Conservation (phyloP, 805 yeast species). For the Monosporozyma yasuniensis region DNA sequence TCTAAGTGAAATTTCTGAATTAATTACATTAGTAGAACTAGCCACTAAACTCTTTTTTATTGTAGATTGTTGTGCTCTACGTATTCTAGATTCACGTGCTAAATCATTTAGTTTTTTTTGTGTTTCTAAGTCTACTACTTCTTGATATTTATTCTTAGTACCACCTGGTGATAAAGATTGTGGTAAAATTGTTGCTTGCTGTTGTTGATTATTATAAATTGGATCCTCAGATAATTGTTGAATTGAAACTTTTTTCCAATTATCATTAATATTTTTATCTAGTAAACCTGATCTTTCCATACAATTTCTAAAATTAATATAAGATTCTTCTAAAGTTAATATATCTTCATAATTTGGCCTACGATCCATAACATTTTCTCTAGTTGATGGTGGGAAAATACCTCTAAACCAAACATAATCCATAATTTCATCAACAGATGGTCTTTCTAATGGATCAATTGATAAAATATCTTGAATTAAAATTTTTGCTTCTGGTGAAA, state of each 20-base stretch:
- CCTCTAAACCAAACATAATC: constrained; percentile 84
- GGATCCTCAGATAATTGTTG: constrained; percentile 4
- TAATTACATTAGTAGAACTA: constrained; percentile 30
- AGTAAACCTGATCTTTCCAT: constrained; percentile 54
- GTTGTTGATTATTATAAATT: constrained; percentile 35
- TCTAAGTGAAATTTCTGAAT: constrained; percentile 32
- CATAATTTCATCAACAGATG: constrained; percentile 67
- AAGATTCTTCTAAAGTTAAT: constrained; percentile 52
- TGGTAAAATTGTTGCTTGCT: constrained; percentile 51
- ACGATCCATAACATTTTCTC: constrained; percentile 37
- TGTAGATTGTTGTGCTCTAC: constrained; percentile 29
- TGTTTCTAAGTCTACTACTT: constrained; percentile 39
- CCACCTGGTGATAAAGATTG: constrained; percentile 88
- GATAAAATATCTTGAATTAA: constrained; percentile 67
- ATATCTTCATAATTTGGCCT: constrained; percentile 51
- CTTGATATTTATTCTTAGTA: constrained; percentile 79
- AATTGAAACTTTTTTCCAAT: constrained; percentile 2
- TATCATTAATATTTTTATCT: not conserved
- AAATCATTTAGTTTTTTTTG: constrained; percentile 28
- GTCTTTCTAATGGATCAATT: constrained; percentile 73
- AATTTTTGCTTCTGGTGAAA: constrained; percentile 62
- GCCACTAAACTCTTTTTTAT: constrained; percentile 25
- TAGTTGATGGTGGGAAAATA: constrained; percentile 69
- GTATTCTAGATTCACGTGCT: constrained; percentile 29
- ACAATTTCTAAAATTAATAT: constrained; percentile 55